These are phyloP conservation scores for Brassica carinata DNA, from an alignment of 345 rosid genomes.

Conservation along the genomic window DNA sequence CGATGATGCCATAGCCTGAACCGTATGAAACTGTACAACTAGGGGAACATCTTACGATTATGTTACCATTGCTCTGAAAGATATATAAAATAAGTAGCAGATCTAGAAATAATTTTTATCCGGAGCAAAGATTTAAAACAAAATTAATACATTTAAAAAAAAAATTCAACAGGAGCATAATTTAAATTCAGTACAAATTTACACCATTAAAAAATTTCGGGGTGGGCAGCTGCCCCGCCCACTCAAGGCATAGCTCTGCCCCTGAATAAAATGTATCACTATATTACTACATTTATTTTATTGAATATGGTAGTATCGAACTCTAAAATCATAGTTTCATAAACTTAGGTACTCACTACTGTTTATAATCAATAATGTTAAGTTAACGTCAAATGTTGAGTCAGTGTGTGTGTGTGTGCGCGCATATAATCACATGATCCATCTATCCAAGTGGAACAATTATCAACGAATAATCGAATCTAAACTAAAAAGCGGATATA, in stretches of 20 bases:
- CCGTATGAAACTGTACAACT: neutral
- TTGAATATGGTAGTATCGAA: neutral
- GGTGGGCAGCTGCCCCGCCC: too few relatives aligned
- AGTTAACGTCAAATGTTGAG: neutral
- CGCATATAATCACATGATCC: neutral
- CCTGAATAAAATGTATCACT: neutral
- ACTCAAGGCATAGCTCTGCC: too few relatives aligned
- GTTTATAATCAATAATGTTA: neutral
- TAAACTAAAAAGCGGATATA: neutral
- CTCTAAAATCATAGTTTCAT: neutral
- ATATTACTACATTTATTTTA: neutral
- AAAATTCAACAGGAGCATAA: too few relatives aligned
- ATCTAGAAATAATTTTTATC: too few relatives aligned
- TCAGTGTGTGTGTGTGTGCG: neutral
- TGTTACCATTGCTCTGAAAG: neutral
- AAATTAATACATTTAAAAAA: too few relatives aligned
- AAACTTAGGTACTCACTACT: neutral
- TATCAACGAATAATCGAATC: slow-evolving; percentile 10
- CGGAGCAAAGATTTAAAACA: too few relatives aligned
- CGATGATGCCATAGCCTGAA: neutral
- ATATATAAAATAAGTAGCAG: neutral
- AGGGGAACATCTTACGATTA: neutral
- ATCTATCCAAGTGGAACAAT: neutral
- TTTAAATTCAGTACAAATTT: too few relatives aligned
- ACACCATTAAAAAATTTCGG: too few relatives aligned